phyloP scores from a whole-genome alignment of 2,329 filamentous ascomycete genomes.

The Colletotrichum liaoningense region DNA sequence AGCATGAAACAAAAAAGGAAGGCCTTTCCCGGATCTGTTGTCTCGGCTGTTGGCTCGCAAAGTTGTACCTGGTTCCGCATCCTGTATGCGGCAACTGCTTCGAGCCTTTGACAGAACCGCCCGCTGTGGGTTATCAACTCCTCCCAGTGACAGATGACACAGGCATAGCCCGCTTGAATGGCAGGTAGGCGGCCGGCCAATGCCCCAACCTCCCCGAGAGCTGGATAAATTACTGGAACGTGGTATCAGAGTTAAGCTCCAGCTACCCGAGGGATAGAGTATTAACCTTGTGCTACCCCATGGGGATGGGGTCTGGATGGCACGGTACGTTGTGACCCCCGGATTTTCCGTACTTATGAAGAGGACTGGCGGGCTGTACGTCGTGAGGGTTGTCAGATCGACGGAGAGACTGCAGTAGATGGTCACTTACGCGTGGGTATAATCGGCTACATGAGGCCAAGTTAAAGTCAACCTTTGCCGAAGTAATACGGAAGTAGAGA shows the following conservation, averaged over 20 bases:
- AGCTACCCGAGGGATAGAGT: not conserved
- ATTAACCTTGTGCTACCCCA: constrained; percentile 23
- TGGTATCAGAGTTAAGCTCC: not conserved
- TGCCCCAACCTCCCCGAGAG: not conserved
- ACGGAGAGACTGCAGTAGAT: not conserved
- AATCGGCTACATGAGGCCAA: constrained; percentile 12
- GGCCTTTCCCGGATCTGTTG: not conserved
- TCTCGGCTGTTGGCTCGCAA: not conserved
- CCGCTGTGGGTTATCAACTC: not conserved
- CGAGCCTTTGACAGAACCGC: not conserved
- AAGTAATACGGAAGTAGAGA: constrained; percentile 14
- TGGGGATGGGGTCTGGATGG: constrained; percentile 1
- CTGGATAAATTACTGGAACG: not conserved
- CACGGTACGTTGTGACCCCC: constrained; percentile 15
- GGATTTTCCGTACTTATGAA: not conserved
- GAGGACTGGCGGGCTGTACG: not conserved
- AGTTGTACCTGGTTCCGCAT: not conserved
- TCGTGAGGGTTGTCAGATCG: constrained; percentile 1
- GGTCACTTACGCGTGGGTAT: constrained; percentile 8
- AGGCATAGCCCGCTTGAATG: not conserved
- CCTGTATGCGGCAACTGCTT: not conserved
- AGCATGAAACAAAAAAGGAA: constrained; percentile 1
- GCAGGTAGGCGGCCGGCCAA: not conserved
- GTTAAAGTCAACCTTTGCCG: constrained; percentile 15
- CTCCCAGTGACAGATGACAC: not conserved